These are phyloP conservation scores for Seiridium cupressi DNA, from an alignment of 2,329 filamentous ascomycete genomes.

Conservation along the genomic window DNA sequence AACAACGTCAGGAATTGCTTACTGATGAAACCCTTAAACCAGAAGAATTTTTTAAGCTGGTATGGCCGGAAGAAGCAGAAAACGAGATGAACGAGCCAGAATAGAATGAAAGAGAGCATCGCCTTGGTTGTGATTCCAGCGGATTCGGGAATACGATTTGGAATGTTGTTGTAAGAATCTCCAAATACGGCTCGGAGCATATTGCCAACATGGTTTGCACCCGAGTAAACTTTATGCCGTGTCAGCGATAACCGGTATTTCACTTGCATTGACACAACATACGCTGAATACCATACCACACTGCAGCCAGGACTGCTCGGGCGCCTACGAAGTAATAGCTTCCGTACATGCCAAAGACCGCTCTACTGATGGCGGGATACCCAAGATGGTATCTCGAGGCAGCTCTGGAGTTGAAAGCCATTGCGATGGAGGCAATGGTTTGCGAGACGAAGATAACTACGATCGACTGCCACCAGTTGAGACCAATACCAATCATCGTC, in stretches of 20 bases:
- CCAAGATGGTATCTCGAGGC: slow-evolving; percentile 40
- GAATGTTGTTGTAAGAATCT: slow-evolving; percentile 32
- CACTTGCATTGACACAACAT: slow-evolving; percentile 17
- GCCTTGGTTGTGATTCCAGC: slow-evolving; percentile 35
- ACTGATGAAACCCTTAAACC: slow-evolving; percentile 34
- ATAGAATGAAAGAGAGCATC: slow-evolving; percentile 36
- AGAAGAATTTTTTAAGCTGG: slow-evolving; percentile 42
- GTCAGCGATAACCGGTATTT: neutral
- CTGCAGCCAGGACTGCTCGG: slow-evolving; percentile 35
- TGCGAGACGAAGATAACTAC: slow-evolving; percentile 42
- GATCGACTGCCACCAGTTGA: slow-evolving; percentile 43
- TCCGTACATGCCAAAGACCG: slow-evolving; percentile 39
- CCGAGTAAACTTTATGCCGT: slow-evolving; percentile 9
- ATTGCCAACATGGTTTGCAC: neutral
- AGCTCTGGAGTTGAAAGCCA: slow-evolving; percentile 42
- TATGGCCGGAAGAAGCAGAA: slow-evolving; percentile 42
- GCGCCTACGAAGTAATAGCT: slow-evolving; percentile 40
- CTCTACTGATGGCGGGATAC: slow-evolving; percentile 35
- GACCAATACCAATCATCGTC: slow-evolving; percentile 32
- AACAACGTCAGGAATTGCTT: too few relatives aligned
- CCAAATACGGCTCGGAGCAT: slow-evolving; percentile 28
- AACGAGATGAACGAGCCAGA: slow-evolving; percentile 36
- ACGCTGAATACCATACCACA: slow-evolving; percentile 15
- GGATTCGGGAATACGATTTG: slow-evolving; percentile 32
- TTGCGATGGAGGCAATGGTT: slow-evolving; percentile 37